A percentile compares a stretch with the other conserved stretches of the same genome.
Conservation (phyloP, 2,329 filamentous ascomycete species). For the Sporothrix brasiliensis region DNA sequence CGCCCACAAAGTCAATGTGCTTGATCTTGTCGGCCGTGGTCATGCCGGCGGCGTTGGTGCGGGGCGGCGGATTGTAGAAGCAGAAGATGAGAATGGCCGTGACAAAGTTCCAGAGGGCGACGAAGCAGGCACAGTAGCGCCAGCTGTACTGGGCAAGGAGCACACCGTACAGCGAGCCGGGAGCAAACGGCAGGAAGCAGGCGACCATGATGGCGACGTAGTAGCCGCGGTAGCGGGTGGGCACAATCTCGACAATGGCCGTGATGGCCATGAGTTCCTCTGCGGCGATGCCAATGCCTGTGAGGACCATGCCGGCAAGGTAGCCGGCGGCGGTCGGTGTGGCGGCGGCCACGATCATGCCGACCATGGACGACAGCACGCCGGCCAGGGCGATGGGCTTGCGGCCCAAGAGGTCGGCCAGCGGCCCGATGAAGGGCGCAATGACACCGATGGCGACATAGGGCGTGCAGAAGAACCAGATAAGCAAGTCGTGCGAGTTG, state of each 20-base stretch:
- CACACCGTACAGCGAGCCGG: conserved; percentile 15
- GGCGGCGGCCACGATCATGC: not conserved
- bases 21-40: conserved; percentile 18
- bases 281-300: conserved; percentile 18
- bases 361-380: conserved; percentile 21
- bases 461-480: conserved; percentile 16
- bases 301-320: conserved; percentile 17
- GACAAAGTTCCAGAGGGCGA: conserved; percentile 21
- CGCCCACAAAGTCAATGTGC: conserved; percentile 29
- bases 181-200: conserved; percentile 17
- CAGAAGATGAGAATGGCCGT: conserved; percentile 16
- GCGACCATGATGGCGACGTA: conserved; percentile 21
- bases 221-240: conserved; percentile 16
- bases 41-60: conserved; percentile 6
- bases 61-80: conserved; percentile 24
- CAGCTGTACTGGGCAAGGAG: conserved; percentile 17
- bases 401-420: conserved; percentile 22
- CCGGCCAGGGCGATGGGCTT: conserved; percentile 23
- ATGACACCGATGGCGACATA: conserved; percentile 8
- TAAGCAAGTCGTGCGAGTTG: not conserved
- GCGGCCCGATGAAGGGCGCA: conserved; percentile 20
- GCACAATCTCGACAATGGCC: conserved; percentile 25
- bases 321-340: not conserved
- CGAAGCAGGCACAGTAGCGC: conserved; percentile 12
- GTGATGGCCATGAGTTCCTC: conserved; percentile 25